phyloP scores from a whole-genome alignment of 345 rosid species.

The Hibiscus tridactylites region DNA sequence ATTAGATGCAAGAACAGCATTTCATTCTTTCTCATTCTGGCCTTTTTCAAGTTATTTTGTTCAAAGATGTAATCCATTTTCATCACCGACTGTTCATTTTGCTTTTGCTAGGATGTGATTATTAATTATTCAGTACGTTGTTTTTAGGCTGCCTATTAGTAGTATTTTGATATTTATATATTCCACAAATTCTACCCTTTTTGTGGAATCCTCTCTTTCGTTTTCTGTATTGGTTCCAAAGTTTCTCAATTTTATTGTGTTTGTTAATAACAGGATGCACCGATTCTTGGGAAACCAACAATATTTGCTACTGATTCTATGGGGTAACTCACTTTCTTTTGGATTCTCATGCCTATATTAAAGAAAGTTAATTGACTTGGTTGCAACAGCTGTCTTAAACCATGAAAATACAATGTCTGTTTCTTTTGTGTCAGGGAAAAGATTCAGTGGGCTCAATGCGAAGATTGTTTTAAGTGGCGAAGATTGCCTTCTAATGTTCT shows the following conservation, averaged over 20 bases:
- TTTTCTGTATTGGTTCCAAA: not conserved
- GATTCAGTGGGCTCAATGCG: slow-evolving; percentile 72
- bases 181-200: not conserved
- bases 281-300: slow-evolving; percentile 79
- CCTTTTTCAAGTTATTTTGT: not conserved
- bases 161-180: not conserved
- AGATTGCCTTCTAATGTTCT: slow-evolving; percentile 50
- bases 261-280: slow-evolving; percentile 61
- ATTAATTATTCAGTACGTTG: not conserved
- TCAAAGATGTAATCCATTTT: not conserved
- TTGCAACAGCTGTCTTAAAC: not conserved
- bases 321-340: slow-evolving; percentile 49
- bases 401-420: not conserved
- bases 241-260: slow-evolving; percentile 1
- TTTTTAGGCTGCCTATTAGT: not conserved
- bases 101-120: not conserved
- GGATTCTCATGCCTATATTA: slow-evolving; percentile 3
- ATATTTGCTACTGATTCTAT: slow-evolving; percentile 38
- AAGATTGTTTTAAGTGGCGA: slow-evolving; percentile 73
- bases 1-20: slow-evolving; percentile 4
- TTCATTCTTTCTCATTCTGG: not conserved
- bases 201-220: not conserved
- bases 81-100: not conserved
- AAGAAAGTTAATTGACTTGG: not conserved
- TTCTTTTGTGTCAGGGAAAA: slow-evolving; percentile 35